Evolutionary conservation across 441 rosid species (phyloP), one percentile per base, ranked within the genome.

Genomic region (California macrophylla): DNA sequence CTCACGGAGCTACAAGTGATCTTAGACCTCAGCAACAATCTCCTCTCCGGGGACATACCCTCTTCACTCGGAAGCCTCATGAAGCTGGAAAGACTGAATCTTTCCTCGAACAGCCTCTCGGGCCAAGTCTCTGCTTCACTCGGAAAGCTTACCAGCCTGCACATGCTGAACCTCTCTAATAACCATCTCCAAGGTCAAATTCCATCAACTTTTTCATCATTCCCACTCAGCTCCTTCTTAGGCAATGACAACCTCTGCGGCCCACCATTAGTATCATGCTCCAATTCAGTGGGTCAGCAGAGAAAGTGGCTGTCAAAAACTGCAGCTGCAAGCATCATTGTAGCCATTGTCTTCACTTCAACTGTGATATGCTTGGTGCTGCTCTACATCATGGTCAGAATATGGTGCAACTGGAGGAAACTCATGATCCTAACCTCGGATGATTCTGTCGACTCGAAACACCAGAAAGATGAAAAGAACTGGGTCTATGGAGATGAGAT

Each of bases 1-100:
- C 78, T 93, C 66, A 87, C 90, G 15, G 96, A 91, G 70, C 81
- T 93, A 52, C 97, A 93, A 80, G 95, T 89, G 68, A 87, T 83
- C 71, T 66, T 93, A 69, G 97, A 91, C 69, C 79, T 91, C 60
- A 89, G 98, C 74, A 72, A 74, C 60, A 93, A 93, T 73, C 80
- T 73, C 21, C 68, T 93, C 29, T 77, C 89, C 0, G 95, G 92
- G 10, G 58, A 78, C 52, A 89, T 93, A 36, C 98, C 96, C 9
- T 56, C 85, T 0, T 82, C 91, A 24, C 81, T 93, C 0, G 92
- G 95, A 7, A 81, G 69, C 70, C 83, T 93, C 16, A 45, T 74
- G 26, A 91, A 89, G 85, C 73, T 93, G 63, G 95, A 89, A 71
- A 80, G 86, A 28, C 76, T 93, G 67, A 90, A 93, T 64, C 84